Percentiles rank a stretch among this genome's conserved stretches.
These are phyloP conservation scores for Craspedostauros australis DNA, from an alignment of 108 stramenopile genomes.

Conservation along the genomic window DNA sequence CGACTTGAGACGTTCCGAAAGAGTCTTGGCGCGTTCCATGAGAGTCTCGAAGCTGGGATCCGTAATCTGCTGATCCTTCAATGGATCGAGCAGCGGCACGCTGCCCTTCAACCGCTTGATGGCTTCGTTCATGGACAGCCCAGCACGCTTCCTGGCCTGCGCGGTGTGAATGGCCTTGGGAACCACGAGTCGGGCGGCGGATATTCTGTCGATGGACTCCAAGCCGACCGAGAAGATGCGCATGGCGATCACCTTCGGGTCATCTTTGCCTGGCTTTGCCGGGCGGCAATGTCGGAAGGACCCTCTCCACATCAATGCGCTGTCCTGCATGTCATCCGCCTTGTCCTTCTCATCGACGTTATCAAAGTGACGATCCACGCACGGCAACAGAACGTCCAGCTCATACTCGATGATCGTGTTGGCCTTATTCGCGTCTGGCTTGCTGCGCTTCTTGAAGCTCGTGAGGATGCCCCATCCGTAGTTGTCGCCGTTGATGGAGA, in stretches of 20 bases:
- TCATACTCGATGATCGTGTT: constrained; percentile 52
- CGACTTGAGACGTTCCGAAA: constrained; percentile 48
- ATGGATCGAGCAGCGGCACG: constrained; percentile 86
- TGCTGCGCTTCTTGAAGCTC: constrained; percentile 58
- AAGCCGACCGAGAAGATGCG: constrained; percentile 76
- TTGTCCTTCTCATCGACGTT: constrained; percentile 34
- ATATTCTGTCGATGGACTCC: constrained; percentile 68
- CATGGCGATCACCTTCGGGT: constrained; percentile 54
- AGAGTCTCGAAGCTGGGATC: constrained; percentile 71
- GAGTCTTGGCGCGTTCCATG: constrained; percentile 65
- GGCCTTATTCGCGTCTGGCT: constrained; percentile 58
- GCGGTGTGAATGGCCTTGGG: constrained; percentile 56
- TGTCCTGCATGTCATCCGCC: constrained; percentile 60
- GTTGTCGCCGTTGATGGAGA: constrained; percentile 66
- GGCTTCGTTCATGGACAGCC: constrained; percentile 72
- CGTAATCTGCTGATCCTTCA: constrained; percentile 84
- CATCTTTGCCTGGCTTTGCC: constrained; percentile 32
- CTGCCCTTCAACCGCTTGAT: constrained; percentile 73
- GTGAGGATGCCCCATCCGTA: constrained; percentile 91
- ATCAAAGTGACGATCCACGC: constrained; percentile 76
- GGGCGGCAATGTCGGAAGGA: constrained; percentile 56
- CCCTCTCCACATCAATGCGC: constrained; percentile 70
- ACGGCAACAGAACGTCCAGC: constrained; percentile 75
- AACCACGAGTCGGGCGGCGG: constrained; percentile 75
- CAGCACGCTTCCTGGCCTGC: constrained; percentile 58